phyloP scores from a whole-genome alignment of 495 filamentous ascomycete genomes.

The Xylaria intraflava region DNA sequence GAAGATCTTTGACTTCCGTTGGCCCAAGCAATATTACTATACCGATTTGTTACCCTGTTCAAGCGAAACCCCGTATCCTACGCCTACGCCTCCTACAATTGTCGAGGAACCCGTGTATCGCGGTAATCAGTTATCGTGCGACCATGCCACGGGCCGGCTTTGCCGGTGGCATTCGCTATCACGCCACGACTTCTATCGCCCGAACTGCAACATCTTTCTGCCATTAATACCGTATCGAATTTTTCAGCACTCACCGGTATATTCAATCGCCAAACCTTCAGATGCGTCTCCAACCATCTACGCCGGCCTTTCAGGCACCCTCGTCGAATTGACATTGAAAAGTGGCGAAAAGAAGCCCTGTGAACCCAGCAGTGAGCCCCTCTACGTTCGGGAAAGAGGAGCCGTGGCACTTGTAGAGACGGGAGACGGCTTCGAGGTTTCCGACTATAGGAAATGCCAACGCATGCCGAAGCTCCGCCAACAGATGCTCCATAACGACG shows the following conservation, averaged over 20 bases:
- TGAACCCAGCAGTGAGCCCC: background rate
- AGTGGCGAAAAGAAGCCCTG: background rate
- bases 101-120: conserved; percentile 13
- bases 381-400: conserved; percentile 2
- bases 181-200: conserved; percentile 33
- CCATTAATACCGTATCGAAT: conserved; percentile 9
- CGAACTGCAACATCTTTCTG: conserved; percentile 37
- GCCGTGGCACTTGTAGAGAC: conserved; percentile 8
- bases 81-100: conserved; percentile 19
- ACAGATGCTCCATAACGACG: background rate
- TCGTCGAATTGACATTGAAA: conserved; percentile 30
- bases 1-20: conserved; percentile 46
- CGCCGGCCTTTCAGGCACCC: conserved; percentile 32
- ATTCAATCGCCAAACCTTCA: conserved; percentile 36
- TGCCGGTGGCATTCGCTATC: conserved; percentile 42
- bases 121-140: conserved; percentile 17
- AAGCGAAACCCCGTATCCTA: conserved; percentile 26
- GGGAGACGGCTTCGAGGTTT: conserved; percentile 10
- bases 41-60: conserved; percentile 36
- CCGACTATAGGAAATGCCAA: conserved; percentile 1
- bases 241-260: conserved; percentile 25
- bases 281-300: conserved; percentile 39
- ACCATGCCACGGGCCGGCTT: conserved; percentile 15
- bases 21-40: conserved; percentile 38
- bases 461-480: conserved; percentile 6